Evolutionary conservation across 106 monocot genomes (phyloP), one percentile per base, ranked within the genome.

Genomic region (Agapanthus africanus): DNA sequence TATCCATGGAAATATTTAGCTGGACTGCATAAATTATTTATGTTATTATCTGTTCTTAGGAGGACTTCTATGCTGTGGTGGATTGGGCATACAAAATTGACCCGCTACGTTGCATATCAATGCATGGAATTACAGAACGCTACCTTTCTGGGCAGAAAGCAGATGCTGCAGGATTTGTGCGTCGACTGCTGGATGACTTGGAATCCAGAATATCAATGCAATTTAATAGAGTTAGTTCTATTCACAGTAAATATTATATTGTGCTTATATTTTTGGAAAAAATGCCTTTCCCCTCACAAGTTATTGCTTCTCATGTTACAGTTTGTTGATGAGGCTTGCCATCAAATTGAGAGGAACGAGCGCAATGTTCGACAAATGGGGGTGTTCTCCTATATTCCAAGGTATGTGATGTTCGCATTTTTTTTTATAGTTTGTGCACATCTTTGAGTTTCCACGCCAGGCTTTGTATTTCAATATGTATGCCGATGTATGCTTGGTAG

Each of bases 301-400:
- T 41, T 57, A 47, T 38, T 61, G 23, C 19, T 79, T 40, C 18
- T 37, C 49, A 36, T 52, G 38, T 66, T 80, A 50, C 60, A 99
- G 99, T 99, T 99, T 87, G 93, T 99, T 71, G 93, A 99, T 73
- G 99, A 99, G 74, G 93, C 99, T 63, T 99, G 99, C 54, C 87
- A 90, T 80, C 99, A 93, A 65, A 87, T 99, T 73, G 99, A 93
- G 78, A 80, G 82, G 67, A 93, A 93, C 71, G 99, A 93, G 71
- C 84, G 93, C 11, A 99, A 80, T 73, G 74, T 85, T 27, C 76
- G 87, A 26, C 92, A 90, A 79, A 77, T 85, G 39, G 99, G 90
- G 56, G 85, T 93, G 54, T 71, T 92, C 37, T 82, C 92, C 19
- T 99, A 99, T 67, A 93, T 99, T 63, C 87, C 93, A 35, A 92